Conservation (phyloP, 2,329 filamentous ascomycete genomes). For the Xylaria sp. region DNA sequence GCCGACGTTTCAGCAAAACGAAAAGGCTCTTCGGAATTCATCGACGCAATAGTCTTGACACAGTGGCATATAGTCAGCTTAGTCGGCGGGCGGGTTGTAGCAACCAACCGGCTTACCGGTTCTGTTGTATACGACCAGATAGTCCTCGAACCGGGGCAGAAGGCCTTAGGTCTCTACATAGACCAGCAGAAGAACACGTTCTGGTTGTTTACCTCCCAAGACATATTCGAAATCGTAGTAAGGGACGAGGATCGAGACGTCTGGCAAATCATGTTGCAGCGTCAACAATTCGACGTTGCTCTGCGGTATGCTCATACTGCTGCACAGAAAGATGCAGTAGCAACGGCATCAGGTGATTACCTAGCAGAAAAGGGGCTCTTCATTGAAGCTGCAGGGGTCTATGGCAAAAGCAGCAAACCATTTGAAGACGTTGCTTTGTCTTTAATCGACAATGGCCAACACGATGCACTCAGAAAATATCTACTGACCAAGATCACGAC, state of each 20-base stretch:
- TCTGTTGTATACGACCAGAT: conserved; percentile 87
- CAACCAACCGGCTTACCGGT: conserved; percentile 87
- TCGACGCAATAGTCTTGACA: conserved; percentile 84
- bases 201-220: conserved; percentile 91
- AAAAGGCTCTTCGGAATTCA: conserved; percentile 74
- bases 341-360: conserved; percentile 90
- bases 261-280: conserved; percentile 91
- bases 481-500: conserved; percentile 83
- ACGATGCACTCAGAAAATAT: conserved; percentile 91
- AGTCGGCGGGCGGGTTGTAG: conserved; percentile 83
- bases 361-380: conserved; percentile 84
- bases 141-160: conserved; percentile 82
- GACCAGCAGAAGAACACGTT: conserved; percentile 96
- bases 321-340: conserved; percentile 88
- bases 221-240: conserved; percentile 94
- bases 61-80: conserved; percentile 93
- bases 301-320: conserved; percentile 84
- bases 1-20: conserved; percentile 73
- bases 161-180: conserved; percentile 83
- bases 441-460: conserved; percentile 89
- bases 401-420: conserved; percentile 94
- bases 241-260: conserved; percentile 91
- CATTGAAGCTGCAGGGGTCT: conserved; percentile 86
- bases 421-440: conserved; percentile 95
- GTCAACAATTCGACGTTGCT: conserved; percentile 88